phyloP scores from a whole-genome alignment of 768 basidiomycete species.

The Termitomyces sp. region DNA sequence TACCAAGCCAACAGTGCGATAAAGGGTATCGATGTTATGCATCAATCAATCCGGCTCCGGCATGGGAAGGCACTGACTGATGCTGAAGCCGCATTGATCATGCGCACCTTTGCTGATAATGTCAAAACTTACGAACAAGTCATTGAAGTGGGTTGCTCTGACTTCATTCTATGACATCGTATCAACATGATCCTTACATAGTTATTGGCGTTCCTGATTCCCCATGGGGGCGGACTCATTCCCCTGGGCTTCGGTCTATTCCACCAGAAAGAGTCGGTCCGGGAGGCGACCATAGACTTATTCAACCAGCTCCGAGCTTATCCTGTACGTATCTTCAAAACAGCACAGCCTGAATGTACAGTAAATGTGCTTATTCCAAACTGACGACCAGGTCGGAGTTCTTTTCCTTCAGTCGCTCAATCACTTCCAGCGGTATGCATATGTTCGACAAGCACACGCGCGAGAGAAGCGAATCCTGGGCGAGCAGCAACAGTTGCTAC shows the following conservation, averaged over 20 bases:
- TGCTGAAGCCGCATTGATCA: slow-evolving; percentile 69
- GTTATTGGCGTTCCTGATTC: slow-evolving; percentile 77
- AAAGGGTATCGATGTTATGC: slow-evolving; percentile 75
- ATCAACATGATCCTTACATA: slow-evolving; percentile 22
- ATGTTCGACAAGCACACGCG: slow-evolving; percentile 75
- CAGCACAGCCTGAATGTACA: not conserved
- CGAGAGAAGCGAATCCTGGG: slow-evolving; percentile 37
- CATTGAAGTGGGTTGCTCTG: slow-evolving; percentile 57
- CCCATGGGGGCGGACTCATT: slow-evolving; percentile 76
- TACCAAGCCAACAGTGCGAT: slow-evolving; percentile 51
- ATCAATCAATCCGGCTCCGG: slow-evolving; percentile 82
- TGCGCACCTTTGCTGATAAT: slow-evolving; percentile 64
- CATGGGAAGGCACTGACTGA: slow-evolving; percentile 68
- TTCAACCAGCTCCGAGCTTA: slow-evolving; percentile 74
- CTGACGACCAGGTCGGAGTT: slow-evolving; percentile 58
- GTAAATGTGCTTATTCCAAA: not conserved
- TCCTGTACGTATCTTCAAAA: slow-evolving; percentile 47
- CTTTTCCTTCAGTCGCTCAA: slow-evolving; percentile 76
- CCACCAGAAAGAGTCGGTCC: slow-evolving; percentile 74
- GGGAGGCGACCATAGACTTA: slow-evolving; percentile 77
- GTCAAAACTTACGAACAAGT: slow-evolving; percentile 84
- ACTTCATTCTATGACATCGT: not conserved
- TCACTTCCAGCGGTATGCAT: slow-evolving; percentile 86
- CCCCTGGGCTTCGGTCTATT: slow-evolving; percentile 88
- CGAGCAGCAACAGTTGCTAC: slow-evolving; percentile 25